A percentile compares a stretch with the other conserved stretches of the same genome.
These are phyloP conservation scores for Mycena indigotica DNA, from an alignment of 768 basidiomycete species.

Conservation along the genomic window DNA sequence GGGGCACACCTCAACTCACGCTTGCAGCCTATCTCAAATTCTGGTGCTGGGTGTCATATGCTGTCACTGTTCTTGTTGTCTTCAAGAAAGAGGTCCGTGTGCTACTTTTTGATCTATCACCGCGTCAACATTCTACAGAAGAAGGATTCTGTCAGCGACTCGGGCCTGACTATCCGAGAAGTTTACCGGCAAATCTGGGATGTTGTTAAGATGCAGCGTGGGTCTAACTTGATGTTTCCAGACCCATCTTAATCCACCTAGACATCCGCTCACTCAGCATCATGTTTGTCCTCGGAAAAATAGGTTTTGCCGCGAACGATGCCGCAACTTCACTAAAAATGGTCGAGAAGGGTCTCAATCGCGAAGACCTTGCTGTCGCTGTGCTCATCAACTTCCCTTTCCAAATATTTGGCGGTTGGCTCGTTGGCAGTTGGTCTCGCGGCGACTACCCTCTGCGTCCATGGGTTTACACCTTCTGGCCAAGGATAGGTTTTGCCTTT, in stretches of 20 bases:
- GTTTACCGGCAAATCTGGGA: slow-evolving; percentile 96
- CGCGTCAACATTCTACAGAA: slow-evolving; percentile 48
- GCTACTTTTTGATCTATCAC: not conserved
- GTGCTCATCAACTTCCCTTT: slow-evolving; percentile 98
- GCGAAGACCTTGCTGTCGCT: slow-evolving; percentile 94
- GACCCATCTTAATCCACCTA: slow-evolving; percentile 34
- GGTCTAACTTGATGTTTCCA: slow-evolving; percentile 28
- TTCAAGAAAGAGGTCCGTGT: slow-evolving; percentile 84
- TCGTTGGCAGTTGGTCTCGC: slow-evolving; percentile 88
- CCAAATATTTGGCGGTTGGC: slow-evolving; percentile 92
- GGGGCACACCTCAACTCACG: slow-evolving; percentile 73
- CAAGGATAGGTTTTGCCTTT: slow-evolving; percentile 73
- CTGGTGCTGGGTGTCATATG: slow-evolving; percentile 81
- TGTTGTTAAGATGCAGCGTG: slow-evolving; percentile 89
- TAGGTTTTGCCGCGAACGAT: slow-evolving; percentile 94
- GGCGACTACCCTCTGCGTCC: slow-evolving; percentile 81
- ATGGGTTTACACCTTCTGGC: slow-evolving; percentile 93
- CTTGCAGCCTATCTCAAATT: slow-evolving; percentile 85
- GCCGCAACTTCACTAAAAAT: slow-evolving; percentile 89
- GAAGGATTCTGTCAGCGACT: slow-evolving; percentile 67
- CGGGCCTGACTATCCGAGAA: slow-evolving; percentile 84
- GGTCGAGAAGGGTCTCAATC: slow-evolving; percentile 92
- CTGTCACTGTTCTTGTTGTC: slow-evolving; percentile 86
- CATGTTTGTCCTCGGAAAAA: slow-evolving; percentile 88
- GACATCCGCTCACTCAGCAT: slow-evolving; percentile 88